Evolutionary conservation across 345 rosid species (phyloP).

Genomic region (Populus davidiana): DNA sequence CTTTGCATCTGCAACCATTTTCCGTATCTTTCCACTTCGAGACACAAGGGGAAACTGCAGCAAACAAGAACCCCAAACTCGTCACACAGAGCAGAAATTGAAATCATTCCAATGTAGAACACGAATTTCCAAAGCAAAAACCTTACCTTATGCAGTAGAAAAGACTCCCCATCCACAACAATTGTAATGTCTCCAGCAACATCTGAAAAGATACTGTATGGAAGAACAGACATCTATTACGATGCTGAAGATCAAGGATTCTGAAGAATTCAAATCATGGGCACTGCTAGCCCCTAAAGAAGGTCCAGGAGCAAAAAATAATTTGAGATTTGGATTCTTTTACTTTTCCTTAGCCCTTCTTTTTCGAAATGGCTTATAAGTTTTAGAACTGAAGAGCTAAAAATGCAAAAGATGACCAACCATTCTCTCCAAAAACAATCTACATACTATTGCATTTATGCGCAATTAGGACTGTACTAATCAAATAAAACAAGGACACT

Average conservation of each 20-base stretch:
- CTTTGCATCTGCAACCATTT: constrained; percentile 54
- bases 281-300: not conserved
- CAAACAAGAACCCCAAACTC: not conserved
- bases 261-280: not conserved
- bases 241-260: not conserved
- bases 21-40: constrained; percentile 75
- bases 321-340: not conserved
- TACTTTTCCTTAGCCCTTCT: too few species aligned
- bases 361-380: not conserved
- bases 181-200: constrained; percentile 84
- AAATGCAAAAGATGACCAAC: too few species aligned
- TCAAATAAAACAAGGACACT: not conserved
- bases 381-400: too few species aligned
- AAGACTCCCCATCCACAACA: constrained; percentile 69
- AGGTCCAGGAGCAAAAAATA: not conserved
- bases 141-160: constrained; percentile 81
- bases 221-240: not conserved
- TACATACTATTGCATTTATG: too few species aligned
- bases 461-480: not conserved
- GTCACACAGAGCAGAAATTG: not conserved
- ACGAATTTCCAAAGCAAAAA: not conserved
- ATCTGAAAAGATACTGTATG: constrained; percentile 73
- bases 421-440: too few species aligned
- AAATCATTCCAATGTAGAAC: not conserved
- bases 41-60: constrained; percentile 82